Evolutionary conservation across 1,139 yeast genomes (phyloP).

Genomic region (Komagataea norvegica): DNA sequence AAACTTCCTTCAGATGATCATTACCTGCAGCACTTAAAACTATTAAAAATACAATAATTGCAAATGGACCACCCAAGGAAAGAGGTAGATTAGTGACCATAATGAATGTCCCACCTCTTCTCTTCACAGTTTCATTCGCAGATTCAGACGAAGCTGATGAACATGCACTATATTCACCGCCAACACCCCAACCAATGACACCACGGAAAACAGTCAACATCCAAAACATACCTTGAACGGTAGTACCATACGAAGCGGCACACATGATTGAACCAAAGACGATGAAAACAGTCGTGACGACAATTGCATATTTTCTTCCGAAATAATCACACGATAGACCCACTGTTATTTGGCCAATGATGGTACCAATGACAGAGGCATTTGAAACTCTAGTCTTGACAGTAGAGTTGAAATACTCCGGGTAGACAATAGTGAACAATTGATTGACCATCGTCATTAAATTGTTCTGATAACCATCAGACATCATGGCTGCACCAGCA

Average conservation of each 20-base stretch:
- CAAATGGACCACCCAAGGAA: slow-evolving; percentile 74
- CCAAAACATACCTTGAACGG: slow-evolving; percentile 62
- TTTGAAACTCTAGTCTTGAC: slow-evolving; percentile 56
- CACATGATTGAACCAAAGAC: slow-evolving; percentile 53
- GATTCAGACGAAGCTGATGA: slow-evolving; percentile 65
- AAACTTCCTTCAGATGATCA: slow-evolving; percentile 47
- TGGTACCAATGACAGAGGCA: slow-evolving; percentile 53
- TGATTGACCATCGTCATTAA: slow-evolving; percentile 57
- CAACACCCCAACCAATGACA: slow-evolving; percentile 68
- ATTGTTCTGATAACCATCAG: slow-evolving; percentile 63
- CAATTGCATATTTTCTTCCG: slow-evolving; percentile 56
- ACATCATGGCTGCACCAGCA: slow-evolving; percentile 52
- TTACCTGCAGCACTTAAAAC: slow-evolving; percentile 55
- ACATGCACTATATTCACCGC: slow-evolving; percentile 68
- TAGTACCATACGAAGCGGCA: slow-evolving; percentile 52
- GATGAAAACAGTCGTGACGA: slow-evolving; percentile 48
- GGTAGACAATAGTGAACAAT: slow-evolving; percentile 43
- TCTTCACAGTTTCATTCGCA: slow-evolving; percentile 60
- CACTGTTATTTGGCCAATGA: slow-evolving; percentile 51
- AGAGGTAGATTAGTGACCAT: slow-evolving; percentile 69
- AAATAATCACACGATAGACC: slow-evolving; percentile 54
- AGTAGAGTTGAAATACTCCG: slow-evolving; percentile 36
- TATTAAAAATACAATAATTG: slow-evolving; percentile 60
- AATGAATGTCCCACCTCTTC: slow-evolving; percentile 61
- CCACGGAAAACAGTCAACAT: slow-evolving; percentile 67